Evolutionary conservation across 2,329 filamentous ascomycete genomes (phyloP), one percentile per base, ranked within the genome.

Genomic region (Juglanconis sp.): DNA sequence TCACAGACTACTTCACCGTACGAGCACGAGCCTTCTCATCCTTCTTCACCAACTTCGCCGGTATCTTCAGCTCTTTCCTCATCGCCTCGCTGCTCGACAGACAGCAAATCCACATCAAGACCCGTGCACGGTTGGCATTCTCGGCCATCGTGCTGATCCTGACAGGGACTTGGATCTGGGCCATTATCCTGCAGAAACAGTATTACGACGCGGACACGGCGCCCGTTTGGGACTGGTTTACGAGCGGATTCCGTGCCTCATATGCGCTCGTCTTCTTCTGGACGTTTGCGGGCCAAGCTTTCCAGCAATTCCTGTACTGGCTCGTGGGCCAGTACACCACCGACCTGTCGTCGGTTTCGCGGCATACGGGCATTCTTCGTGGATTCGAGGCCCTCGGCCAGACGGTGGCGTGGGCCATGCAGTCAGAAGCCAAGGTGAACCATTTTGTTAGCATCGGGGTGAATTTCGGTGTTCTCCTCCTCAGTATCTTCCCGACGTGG

Each of bases 191-290:
- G 46, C 70, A 71, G 64, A 69, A 69, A 53, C 66, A 67, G 54
- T 71, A 69, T 53, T 71, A 71, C 60, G 68, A 67, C 36, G 64
- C 63, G 7, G 54, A 64, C 24, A 54, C 62, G 24, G n/a, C 63
- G n/a, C 70, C 70, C 11, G 65, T 71, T 1, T 71, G 68, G 47
- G 70, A 71, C 62, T 71, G 70, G 70, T 71, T 71, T 61, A 59
- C 57, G 52, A 66, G 84, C 67, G 83, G 85, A 68, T 84, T 83
- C 1, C 79, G 81, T 65, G 87, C 85, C 13, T 88, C 82, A 40
- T 88, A 87, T 1, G 83, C 82, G 1, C 84, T 84, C 69, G 91
- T 85, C 30, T 66, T 66, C 65, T 89, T 83, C n/a, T 91, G 90
- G 42, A 89, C 87, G 65, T 89, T 84, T 53, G 69, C 63, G 5